phyloP scores from a whole-genome alignment of 257 asterid genomes.

The Jacaranda copaia region DNA sequence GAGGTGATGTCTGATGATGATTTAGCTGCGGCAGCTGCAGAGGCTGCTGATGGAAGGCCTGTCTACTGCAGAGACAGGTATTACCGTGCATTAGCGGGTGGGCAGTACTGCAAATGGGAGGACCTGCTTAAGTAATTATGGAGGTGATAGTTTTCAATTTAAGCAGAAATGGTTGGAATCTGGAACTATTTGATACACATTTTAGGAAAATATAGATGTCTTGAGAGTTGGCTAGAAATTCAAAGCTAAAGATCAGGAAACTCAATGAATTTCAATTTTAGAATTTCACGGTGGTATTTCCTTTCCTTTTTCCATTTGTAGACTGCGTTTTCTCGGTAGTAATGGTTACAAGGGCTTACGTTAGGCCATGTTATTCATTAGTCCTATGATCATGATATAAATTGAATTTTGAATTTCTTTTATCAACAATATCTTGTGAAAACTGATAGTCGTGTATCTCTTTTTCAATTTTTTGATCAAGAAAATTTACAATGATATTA shows the following conservation, averaged over 20 bases:
- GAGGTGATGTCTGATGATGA: conserved; percentile 78
- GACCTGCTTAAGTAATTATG: conserved; percentile 47
- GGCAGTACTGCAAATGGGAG: conserved; percentile 87
- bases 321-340: too few relatives aligned
- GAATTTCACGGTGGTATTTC: too few relatives aligned
- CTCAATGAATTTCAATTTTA: not conserved
- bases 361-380: too few relatives aligned
- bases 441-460: too few relatives aligned
- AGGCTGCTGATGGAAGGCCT: conserved; percentile 81
- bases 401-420: too few relatives aligned
- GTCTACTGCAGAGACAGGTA: conserved; percentile 84
- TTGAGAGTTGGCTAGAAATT: not conserved
- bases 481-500: too few relatives aligned
- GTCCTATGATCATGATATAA: too few relatives aligned
- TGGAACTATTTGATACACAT: not conserved
- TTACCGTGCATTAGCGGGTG: conserved; percentile 81
- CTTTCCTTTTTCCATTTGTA: too few relatives aligned
- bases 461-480: too few relatives aligned
- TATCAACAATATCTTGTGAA: too few relatives aligned
- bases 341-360: too few relatives aligned
- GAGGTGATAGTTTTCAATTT: not conserved
- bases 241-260: not conserved
- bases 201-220: not conserved
- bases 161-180: not conserved
- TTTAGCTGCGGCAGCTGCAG: conserved; percentile 86